phyloP scores from a whole-genome alignment of 768 basidiomycete species.

The Lactifluus echinatus region DNA sequence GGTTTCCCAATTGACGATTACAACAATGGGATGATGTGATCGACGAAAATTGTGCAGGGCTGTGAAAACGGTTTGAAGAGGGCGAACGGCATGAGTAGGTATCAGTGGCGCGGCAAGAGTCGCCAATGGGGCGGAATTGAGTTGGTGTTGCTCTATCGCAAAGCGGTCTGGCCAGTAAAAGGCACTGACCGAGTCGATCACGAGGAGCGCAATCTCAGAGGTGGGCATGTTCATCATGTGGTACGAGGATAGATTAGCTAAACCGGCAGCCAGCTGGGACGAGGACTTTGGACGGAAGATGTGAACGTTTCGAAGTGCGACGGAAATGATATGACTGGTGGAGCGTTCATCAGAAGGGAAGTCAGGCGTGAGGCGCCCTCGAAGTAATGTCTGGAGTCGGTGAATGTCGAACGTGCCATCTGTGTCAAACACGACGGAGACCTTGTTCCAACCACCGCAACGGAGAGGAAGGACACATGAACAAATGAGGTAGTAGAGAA shows the following conservation, averaged over 20 bases:
- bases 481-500: slow-evolving; percentile 59
- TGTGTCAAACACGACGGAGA: slow-evolving; percentile 61
- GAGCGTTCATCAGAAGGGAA: slow-evolving; percentile 13
- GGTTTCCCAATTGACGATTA: slow-evolving; percentile 60
- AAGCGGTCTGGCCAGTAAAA: slow-evolving; percentile 77
- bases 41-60: slow-evolving; percentile 42
- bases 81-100: slow-evolving; percentile 25
- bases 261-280: slow-evolving; percentile 57
- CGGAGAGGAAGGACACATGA: slow-evolving; percentile 46
- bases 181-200: slow-evolving; percentile 67
- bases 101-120: slow-evolving; percentile 12
- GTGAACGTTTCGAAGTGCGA: slow-evolving; percentile 48
- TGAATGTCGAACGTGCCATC: slow-evolving; percentile 55
- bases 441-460: slow-evolving; percentile 51
- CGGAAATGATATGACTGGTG: slow-evolving; percentile 26
- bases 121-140: slow-evolving; percentile 25
- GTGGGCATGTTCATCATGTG: slow-evolving; percentile 40
- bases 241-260: slow-evolving; percentile 49
- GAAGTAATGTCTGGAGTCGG: slow-evolving; percentile 46
- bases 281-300: slow-evolving; percentile 64
- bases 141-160: slow-evolving; percentile 42
- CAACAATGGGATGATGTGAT: slow-evolving; percentile 41
- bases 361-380: slow-evolving; percentile 35
- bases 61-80: slow-evolving; percentile 36
- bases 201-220: slow-evolving; percentile 54